Evolutionary conservation across 192 early-diverging fungal species (phyloP).

Genomic region (Podochytrium sp.): DNA sequence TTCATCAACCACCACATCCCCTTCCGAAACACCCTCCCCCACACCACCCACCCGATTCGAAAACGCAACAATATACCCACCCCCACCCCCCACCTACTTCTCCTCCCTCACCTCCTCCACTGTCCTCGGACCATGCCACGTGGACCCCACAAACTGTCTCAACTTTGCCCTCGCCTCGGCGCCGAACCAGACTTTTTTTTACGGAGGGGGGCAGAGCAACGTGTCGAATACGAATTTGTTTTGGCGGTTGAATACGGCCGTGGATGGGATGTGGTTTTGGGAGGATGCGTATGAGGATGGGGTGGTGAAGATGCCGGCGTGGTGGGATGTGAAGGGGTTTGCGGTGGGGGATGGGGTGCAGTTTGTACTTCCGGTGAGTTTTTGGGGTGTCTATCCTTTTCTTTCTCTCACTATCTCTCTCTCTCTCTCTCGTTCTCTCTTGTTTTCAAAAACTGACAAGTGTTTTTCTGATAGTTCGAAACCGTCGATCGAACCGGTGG

Average conservation of each 20-base stretch:
- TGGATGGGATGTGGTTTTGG: conserved; percentile 28
- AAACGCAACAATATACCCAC: not conserved
- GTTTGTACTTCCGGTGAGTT: conserved; percentile 5
- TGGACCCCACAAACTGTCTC: conserved; percentile 5
- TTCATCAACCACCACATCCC: too few relatives aligned
- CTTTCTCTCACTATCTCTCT: not conserved
- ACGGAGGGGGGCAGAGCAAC: conserved; percentile 19
- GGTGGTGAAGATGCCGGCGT: not conserved
- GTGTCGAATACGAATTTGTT: not conserved
- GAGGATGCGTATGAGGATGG: not conserved
- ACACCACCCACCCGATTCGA: too few relatives aligned
- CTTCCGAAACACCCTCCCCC: too few relatives aligned
- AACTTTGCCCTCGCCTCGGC: conserved; percentile 7
- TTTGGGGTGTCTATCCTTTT: not conserved
- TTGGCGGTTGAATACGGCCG: conserved; percentile 3
- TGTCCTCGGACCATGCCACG: conserved; percentile 8
- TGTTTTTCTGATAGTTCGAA: too few relatives aligned
- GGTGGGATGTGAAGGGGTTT: not conserved
- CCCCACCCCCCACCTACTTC: not conserved
- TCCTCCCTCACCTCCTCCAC: not conserved
- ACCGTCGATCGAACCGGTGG: not conserved
- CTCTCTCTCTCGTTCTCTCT: not conserved
- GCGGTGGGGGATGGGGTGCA: not conserved
- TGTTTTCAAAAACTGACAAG: too few relatives aligned
- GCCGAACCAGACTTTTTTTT: not conserved